These are phyloP conservation scores for Aureobasidium leucospermi DNA, from an alignment of 2,329 filamentous ascomycete genomes.

Conservation along the genomic window DNA sequence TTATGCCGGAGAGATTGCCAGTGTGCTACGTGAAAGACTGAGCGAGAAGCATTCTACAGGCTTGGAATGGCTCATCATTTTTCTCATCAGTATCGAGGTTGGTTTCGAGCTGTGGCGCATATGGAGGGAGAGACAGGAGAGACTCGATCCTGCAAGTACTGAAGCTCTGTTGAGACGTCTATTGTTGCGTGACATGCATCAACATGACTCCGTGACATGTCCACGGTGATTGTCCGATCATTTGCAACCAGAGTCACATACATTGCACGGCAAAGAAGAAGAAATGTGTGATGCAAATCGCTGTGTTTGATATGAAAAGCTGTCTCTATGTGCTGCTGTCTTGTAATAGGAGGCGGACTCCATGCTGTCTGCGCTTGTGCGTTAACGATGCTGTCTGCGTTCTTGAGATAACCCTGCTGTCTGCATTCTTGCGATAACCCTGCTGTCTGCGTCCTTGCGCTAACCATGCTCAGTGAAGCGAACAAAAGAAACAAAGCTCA, in stretches of 20 bases:
- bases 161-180: constrained; percentile 33
- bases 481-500: constrained; percentile 3
- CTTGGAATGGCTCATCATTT: constrained; percentile 93
- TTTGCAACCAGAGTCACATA: background rate
- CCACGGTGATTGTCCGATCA: background rate
- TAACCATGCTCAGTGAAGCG: background rate
- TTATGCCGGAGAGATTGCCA: constrained; percentile 92
- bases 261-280: background rate
- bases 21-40: constrained; percentile 75
- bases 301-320: constrained; percentile 9
- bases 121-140: constrained; percentile 52
- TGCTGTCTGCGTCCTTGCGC: background rate
- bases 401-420: background rate
- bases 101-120: constrained; percentile 73
- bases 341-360: background rate
- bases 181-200: constrained; percentile 19
- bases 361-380: background rate
- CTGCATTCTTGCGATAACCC: background rate
- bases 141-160: constrained; percentile 35
- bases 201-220: background rate
- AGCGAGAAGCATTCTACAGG: constrained; percentile 84
- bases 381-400: too few relatives aligned
- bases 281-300: background rate
- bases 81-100: constrained; percentile 87
- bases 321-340: constrained; percentile 9